phyloP scores from a whole-genome alignment of 2,329 filamentous ascomycete genomes.

The Calonectria pteridis region DNA sequence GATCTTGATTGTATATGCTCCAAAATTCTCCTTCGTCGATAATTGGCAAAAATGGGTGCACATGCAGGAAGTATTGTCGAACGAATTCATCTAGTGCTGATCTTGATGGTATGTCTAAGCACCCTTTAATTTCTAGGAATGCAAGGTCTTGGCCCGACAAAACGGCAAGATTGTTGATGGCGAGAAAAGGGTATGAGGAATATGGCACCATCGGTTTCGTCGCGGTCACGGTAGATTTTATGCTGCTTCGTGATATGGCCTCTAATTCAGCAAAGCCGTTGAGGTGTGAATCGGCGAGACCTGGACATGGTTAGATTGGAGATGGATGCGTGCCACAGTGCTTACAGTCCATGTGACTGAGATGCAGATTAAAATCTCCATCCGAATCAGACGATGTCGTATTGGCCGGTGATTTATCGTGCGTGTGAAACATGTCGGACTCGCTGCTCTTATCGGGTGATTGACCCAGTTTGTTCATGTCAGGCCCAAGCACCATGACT shows the following conservation, averaged over 20 bases:
- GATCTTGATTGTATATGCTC: neutral
- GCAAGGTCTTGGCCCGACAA: neutral
- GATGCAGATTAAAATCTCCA: neutral
- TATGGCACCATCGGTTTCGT: neutral
- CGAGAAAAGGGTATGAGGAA: neutral
- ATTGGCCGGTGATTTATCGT: neutral
- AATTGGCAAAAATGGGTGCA: conserved; percentile 1
- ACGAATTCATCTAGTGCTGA: neutral
- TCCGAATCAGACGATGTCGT: neutral
- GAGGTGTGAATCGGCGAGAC: neutral
- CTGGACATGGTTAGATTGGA: neutral
- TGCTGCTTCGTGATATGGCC: neutral
- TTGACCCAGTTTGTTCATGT: neutral
- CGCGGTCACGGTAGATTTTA: neutral
- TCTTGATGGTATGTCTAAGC: neutral
- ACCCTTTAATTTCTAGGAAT: conserved; percentile 5
- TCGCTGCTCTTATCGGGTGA: neutral
- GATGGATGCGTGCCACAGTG: neutral
- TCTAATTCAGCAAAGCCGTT: neutral
- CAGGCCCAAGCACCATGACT: neutral
- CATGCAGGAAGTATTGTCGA: conserved; percentile 1
- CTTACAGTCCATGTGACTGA: neutral
- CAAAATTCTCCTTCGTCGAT: conserved; percentile 3
- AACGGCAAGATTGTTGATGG: neutral
- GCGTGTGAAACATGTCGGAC: neutral